phyloP scores from a whole-genome alignment of 108 stramenopile genomes.

The Skeletonema potamos region DNA sequence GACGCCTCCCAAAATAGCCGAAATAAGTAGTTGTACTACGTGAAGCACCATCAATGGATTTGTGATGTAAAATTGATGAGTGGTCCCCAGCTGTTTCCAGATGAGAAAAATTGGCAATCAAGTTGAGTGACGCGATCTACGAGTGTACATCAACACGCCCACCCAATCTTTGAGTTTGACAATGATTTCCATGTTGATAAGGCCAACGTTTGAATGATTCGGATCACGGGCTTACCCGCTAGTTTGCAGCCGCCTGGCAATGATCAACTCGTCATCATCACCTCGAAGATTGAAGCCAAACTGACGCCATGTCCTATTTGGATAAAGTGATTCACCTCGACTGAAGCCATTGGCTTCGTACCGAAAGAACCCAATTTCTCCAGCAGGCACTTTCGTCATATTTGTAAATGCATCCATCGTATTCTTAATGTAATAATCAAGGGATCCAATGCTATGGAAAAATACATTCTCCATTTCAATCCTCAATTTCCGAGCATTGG shows the following conservation, averaged over 20 bases:
- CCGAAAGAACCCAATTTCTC: constrained; percentile 98
- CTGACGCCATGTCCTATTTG: not conserved
- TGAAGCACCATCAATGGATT: not conserved
- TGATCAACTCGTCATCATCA: not conserved
- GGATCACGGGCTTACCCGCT: not conserved
- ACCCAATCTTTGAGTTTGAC: not conserved
- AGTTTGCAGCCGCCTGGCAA: not conserved
- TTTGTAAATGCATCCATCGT: not conserved
- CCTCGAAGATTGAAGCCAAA: not conserved
- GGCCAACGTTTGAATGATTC: not conserved
- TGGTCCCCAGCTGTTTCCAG: not conserved
- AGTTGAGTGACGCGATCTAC: not conserved
- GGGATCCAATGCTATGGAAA: not conserved
- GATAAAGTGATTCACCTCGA: not conserved
- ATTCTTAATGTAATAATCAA: not conserved
- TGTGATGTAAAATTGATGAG: not conserved
- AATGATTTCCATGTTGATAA: not conserved
- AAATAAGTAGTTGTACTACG: not conserved
- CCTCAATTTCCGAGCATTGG: not conserved
- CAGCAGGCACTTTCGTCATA: not conserved
- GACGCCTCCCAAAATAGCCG: not conserved
- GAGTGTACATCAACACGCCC: not conserved
- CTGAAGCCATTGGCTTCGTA: constrained; percentile 50
- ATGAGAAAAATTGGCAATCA: not conserved
- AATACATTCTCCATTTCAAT: not conserved